A percentile compares a stretch with the other conserved stretches of the same genome.
These are phyloP conservation scores for Globisporangium middletonii DNA, from an alignment of 352 stramenopile genomes.

Conservation along the genomic window DNA sequence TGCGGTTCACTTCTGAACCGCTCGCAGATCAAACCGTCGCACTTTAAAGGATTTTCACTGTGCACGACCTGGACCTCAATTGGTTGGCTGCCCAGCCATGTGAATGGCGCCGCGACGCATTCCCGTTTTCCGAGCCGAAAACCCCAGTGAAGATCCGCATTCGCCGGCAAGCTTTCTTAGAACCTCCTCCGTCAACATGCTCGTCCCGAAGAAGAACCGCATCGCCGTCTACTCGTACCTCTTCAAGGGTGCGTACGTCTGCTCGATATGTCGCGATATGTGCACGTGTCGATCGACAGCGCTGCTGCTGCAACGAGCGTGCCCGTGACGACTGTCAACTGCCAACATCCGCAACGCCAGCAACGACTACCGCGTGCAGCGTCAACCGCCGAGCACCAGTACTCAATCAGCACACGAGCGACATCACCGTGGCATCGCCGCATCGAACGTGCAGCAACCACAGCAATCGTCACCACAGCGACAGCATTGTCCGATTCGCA, in stretches of 20 bases:
- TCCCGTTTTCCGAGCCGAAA: constrained; percentile 40
- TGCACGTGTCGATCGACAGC: neutral
- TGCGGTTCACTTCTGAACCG: too few species aligned
- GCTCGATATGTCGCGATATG: neutral
- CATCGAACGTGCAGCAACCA: too few species aligned
- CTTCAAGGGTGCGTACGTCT: constrained; percentile 79
- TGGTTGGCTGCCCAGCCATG: constrained; percentile 2
- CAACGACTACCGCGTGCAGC: neutral
- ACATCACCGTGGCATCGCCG: too few species aligned
- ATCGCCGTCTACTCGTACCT: constrained; percentile 99
- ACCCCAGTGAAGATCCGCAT: constrained; percentile 84
- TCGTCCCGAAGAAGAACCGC: constrained; percentile 98
- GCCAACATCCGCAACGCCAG: too few species aligned
- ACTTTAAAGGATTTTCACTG: too few species aligned
- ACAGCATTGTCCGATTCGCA: too few species aligned
- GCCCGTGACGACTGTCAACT: too few species aligned
- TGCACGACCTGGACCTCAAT: neutral
- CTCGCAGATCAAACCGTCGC: too few species aligned
- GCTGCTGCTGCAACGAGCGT: neutral
- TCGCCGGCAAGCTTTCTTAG: constrained; percentile 87
- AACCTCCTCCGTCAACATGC: constrained; percentile 49
- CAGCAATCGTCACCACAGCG: too few species aligned
- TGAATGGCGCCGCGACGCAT: constrained; percentile 19
- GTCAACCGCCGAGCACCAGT: too few species aligned
- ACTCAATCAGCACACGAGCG: too few species aligned